Conservation (phyloP, 768 basidiomycete species). For the Gymnopilus junonius region DNA sequence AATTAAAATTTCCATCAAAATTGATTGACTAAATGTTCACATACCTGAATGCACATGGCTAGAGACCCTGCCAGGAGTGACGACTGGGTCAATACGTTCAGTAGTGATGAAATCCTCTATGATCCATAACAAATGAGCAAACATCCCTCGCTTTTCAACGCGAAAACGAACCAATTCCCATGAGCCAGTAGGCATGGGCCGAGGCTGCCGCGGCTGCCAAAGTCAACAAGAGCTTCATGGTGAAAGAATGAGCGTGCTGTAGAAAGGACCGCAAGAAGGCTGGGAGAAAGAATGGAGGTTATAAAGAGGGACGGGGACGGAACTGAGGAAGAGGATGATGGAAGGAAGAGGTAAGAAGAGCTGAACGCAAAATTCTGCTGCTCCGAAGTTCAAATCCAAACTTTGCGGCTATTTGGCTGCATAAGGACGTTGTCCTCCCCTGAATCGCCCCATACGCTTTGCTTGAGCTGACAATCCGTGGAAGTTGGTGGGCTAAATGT, state of each 20-base stretch:
- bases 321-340: constrained; percentile 18
- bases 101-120: constrained; percentile 48
- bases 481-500: constrained; percentile 23
- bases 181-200: constrained; percentile 50
- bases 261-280: constrained; percentile 28
- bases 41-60: constrained; percentile 52
- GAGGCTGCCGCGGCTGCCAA: constrained; percentile 35
- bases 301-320: constrained; percentile 17
- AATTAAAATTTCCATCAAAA: constrained; percentile 4
- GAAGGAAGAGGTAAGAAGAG: constrained; percentile 23
- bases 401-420: constrained; percentile 26
- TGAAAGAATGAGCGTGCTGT: constrained; percentile 24
- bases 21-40: constrained; percentile 11
- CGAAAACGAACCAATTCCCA: constrained; percentile 40
- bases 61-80: constrained; percentile 49
- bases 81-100: constrained; percentile 55
- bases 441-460: constrained; percentile 17
- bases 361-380: constrained; percentile 11
- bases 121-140: background rate
- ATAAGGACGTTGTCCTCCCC: constrained; percentile 9
- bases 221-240: constrained; percentile 35
- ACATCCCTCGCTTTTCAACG: background rate
- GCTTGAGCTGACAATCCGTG: constrained; percentile 25
- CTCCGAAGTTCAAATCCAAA: constrained; percentile 15
- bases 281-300: constrained; percentile 18